phyloP scores from a whole-genome alignment of 1,284 basidiomycete genomes.

The Albatrellus sp. region DNA sequence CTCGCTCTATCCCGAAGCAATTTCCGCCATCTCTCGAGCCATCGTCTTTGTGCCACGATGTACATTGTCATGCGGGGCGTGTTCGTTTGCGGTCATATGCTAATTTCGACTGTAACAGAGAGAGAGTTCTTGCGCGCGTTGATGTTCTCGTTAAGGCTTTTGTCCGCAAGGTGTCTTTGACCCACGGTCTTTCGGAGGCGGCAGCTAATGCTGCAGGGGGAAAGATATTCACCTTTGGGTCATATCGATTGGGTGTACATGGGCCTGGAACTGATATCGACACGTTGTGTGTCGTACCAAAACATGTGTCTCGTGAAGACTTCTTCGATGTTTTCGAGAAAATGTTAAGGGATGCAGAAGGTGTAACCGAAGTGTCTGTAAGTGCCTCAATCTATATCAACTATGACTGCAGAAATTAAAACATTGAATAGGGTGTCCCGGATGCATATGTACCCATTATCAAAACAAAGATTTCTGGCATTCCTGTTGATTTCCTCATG shows the following conservation, averaged over 20 bases:
- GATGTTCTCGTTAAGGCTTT: constrained; percentile 90
- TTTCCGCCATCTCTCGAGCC: neutral
- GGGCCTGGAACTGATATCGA: constrained; percentile 96
- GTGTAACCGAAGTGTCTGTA: constrained; percentile 83
- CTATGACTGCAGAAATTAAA: neutral
- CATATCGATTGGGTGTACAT: constrained; percentile 92
- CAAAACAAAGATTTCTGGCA: constrained; percentile 83
- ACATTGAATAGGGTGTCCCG: constrained; percentile 65
- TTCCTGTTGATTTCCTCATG: constrained; percentile 92
- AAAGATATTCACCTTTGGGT: constrained; percentile 98
- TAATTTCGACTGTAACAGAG: constrained; percentile 36
- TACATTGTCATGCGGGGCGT: neutral
- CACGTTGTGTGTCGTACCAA: constrained; percentile 96
- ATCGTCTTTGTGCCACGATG: constrained; percentile 1
- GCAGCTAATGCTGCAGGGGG: constrained; percentile 84
- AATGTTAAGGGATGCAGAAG: constrained; percentile 82
- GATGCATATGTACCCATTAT: constrained; percentile 96
- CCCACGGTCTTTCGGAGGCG: constrained; percentile 75
- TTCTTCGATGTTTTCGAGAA: constrained; percentile 90
- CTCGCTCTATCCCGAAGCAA: neutral
- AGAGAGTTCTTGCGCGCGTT: constrained; percentile 86
- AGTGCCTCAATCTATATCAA: constrained; percentile 21
- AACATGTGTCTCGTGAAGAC: constrained; percentile 90
- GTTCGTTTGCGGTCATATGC: neutral
- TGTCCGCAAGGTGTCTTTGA: constrained; percentile 74